These are phyloP conservation scores for Fusarium austroafricanum DNA, from an alignment of 2,329 filamentous ascomycete genomes.

Conservation along the genomic window DNA sequence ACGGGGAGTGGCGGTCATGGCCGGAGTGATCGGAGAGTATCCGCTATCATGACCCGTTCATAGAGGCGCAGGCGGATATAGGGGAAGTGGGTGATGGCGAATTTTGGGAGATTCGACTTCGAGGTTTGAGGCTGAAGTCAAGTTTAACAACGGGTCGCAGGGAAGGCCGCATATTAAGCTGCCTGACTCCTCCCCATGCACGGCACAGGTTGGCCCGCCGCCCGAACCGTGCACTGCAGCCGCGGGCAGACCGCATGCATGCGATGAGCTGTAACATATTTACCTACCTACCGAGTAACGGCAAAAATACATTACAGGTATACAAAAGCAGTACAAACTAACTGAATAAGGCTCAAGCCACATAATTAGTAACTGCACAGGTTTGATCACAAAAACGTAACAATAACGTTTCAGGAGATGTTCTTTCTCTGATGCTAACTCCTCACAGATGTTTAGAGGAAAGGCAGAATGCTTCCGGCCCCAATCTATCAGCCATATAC, in stretches of 20 bases:
- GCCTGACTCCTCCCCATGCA: constrained; percentile 16
- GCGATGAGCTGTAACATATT: constrained; percentile 18
- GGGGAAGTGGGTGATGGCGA: not conserved
- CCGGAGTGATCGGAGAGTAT: constrained; percentile 33
- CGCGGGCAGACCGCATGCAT: constrained; percentile 32
- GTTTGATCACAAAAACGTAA: not conserved
- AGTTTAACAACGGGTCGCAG: constrained; percentile 40
- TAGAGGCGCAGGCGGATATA: not conserved
- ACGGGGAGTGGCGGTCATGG: constrained; percentile 47
- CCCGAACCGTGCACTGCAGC: constrained; percentile 39
- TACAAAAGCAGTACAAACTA: not conserved
- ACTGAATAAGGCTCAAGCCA: constrained; percentile 10
- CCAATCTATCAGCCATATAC: constrained; percentile 25
- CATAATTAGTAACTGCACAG: not conserved
- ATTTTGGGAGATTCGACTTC: constrained; percentile 2
- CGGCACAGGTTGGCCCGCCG: constrained; percentile 41
- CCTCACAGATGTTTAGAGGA: not conserved
- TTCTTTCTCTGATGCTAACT: constrained; percentile 16
- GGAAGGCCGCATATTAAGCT: constrained; percentile 40
- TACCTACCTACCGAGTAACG: constrained; percentile 5
- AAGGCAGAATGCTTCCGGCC: constrained; percentile 8
- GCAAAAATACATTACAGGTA: constrained; percentile 19
- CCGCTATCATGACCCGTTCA: constrained; percentile 45
- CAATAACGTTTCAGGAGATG: constrained; percentile 20
- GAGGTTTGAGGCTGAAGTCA: constrained; percentile 30